Evolutionary conservation across 2,329 filamentous ascomycete genomes (phyloP).

Genomic region (Aaosphaeria arxii): DNA sequence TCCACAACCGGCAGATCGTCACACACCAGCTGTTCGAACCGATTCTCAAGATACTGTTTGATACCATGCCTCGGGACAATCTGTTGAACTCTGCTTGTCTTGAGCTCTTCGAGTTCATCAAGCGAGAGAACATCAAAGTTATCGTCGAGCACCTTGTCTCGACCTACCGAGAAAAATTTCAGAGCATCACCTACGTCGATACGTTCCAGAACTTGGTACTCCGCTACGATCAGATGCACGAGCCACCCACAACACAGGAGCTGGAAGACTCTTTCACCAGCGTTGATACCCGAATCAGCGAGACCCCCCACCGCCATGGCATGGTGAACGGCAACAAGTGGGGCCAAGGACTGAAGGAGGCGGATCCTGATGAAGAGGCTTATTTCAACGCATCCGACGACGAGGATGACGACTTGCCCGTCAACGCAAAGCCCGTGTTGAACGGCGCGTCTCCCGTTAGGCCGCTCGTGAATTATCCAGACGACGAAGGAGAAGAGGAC

Average conservation of each 20-base stretch:
- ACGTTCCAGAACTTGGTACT: conserved; percentile 76
- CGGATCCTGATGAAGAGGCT: conserved; percentile 83
- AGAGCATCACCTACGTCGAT: conserved; percentile 75
- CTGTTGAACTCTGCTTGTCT: conserved; percentile 89
- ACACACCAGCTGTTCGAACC: conserved; percentile 79
- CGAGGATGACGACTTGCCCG: conserved; percentile 60
- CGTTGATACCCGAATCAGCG: conserved; percentile 54
- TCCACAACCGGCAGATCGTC: conserved; percentile 81
- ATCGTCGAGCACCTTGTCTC: conserved; percentile 81
- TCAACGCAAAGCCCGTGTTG: conserved; percentile 36
- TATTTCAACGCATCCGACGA: conserved; percentile 93
- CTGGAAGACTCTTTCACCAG: conserved; percentile 66
- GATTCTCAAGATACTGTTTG: conserved; percentile 77
- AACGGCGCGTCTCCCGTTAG: conserved; percentile 64
- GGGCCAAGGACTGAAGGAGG: conserved; percentile 73
- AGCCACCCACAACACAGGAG: conserved; percentile 57
- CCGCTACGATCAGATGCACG: conserved; percentile 70
- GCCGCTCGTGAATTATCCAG: conserved; percentile 85
- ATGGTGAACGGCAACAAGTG: conserved; percentile 56
- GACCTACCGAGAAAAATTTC: conserved; percentile 74
- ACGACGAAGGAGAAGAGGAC: conserved; percentile 68
- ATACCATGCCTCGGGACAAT: conserved; percentile 89
- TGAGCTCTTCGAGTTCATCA: conserved; percentile 90
- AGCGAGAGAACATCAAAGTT: conserved; percentile 59
- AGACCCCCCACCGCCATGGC: conserved; percentile 40